Conservation (phyloP, 495 filamentous ascomycete species). For the Pyrenula massariospora region DNA sequence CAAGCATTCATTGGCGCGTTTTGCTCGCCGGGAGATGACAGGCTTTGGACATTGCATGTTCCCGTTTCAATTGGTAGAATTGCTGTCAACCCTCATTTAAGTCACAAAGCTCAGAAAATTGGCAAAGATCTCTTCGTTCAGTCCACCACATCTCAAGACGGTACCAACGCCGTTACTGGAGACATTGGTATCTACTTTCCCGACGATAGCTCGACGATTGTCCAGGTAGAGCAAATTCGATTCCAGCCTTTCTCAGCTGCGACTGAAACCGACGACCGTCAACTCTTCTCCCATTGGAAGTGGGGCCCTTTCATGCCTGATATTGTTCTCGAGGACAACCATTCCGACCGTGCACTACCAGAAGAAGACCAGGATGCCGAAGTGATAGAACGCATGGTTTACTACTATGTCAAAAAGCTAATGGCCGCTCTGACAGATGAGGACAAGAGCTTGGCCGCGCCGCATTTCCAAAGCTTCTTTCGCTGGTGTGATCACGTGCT, state of each 20-base stretch:
- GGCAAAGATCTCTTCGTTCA: background rate
- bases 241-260: constrained; percentile 4
- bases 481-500: background rate
- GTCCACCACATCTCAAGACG: constrained; percentile 1
- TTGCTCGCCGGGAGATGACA: constrained; percentile 17
- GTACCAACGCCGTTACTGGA: constrained; percentile 7
- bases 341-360: background rate
- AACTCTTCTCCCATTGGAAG: constrained; percentile 1
- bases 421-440: background rate
- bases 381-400: background rate
- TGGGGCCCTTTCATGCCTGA: background rate
- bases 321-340: background rate
- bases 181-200: constrained; percentile 11
- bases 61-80: constrained; percentile 17
- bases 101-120: background rate
- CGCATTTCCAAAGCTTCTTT: background rate
- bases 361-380: background rate
- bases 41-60: constrained; percentile 14
- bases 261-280: constrained; percentile 1
- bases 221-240: constrained; percentile 14
- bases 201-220: constrained; percentile 5
- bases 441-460: background rate
- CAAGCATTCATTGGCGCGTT: constrained; percentile 16
- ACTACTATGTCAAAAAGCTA: background rate
- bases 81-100: constrained; percentile 12